Evolutionary conservation across 2,329 filamentous ascomycete genomes (phyloP).

Genomic region (Penicillium sp.): DNA sequence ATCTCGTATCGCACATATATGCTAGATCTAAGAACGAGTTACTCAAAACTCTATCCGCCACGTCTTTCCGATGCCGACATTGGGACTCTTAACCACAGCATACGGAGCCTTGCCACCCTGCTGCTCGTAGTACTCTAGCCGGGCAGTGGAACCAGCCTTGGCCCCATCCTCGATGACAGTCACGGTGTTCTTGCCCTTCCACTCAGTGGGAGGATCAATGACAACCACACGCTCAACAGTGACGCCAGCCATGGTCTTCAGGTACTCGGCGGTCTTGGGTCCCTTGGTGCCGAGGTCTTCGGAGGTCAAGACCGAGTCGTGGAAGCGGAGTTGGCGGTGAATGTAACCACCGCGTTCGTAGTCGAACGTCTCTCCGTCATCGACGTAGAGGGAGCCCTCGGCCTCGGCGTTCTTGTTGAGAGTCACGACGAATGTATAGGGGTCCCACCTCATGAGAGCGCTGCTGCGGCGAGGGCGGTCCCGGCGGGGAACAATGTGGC

Average conservation of each 20-base stretch:
- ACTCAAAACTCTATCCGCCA: constrained; percentile 61
- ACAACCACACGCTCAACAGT: constrained; percentile 80
- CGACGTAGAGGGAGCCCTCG: constrained; percentile 79
- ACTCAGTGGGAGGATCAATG: constrained; percentile 71
- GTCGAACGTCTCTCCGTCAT: constrained; percentile 92
- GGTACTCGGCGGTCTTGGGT: constrained; percentile 67
- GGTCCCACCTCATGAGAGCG: constrained; percentile 88
- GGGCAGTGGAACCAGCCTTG: constrained; percentile 48
- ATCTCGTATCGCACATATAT: constrained; percentile 11
- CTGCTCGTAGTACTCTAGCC: constrained; percentile 56
- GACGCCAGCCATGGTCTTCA: constrained; percentile 76
- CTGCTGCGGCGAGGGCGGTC: constrained; percentile 83
- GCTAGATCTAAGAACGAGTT: not conserved
- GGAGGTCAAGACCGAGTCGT: constrained; percentile 61
- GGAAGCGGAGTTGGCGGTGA: constrained; percentile 73
- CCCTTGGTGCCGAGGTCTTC: constrained; percentile 63
- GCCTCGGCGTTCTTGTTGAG: constrained; percentile 69
- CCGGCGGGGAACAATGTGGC: constrained; percentile 86
- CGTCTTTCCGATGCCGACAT: constrained; percentile 59
- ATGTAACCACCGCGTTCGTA: constrained; percentile 84
- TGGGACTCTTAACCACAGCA: constrained; percentile 63
- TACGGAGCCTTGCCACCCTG: constrained; percentile 58
- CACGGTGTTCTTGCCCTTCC: constrained; percentile 64
- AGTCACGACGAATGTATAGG: constrained; percentile 84
- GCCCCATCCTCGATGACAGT: constrained; percentile 48